Evolutionary conservation across 441 rosid species (phyloP).

Genomic region (Pelargonium fulgidum): DNA sequence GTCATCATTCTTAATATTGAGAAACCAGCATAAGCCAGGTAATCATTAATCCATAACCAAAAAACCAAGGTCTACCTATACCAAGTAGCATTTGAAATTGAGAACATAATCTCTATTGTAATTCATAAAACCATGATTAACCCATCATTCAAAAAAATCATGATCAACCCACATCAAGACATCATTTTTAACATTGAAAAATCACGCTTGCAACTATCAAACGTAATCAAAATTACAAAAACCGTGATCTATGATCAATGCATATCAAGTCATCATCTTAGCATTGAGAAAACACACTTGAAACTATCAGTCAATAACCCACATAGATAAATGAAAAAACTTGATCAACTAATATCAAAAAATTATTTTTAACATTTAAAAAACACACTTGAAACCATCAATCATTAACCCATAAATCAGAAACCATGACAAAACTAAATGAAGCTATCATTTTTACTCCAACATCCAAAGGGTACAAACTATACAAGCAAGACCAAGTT

Average conservation of each 20-base stretch:
- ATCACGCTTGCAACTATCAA: neutral
- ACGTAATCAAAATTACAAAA: neutral
- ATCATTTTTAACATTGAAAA: neutral
- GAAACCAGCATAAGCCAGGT: too few species aligned
- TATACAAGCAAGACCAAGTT: too few species aligned
- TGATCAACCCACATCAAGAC: neutral
- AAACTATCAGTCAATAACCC: neutral
- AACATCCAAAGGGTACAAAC: neutral
- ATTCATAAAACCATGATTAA: too few species aligned
- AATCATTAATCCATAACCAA: neutral
- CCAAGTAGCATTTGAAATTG: neutral
- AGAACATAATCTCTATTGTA: neutral
- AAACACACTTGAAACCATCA: neutral
- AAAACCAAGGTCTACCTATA: neutral
- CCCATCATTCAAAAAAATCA: neutral
- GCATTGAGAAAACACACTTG: neutral
- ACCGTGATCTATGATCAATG: neutral
- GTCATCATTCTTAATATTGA: too few species aligned
- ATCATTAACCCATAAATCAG: conserved; percentile 1
- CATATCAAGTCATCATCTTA: neutral
- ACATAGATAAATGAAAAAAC: neutral
- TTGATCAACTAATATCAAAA: neutral
- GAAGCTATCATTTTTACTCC: neutral
- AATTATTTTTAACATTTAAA: neutral
- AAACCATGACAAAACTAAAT: neutral